Conservation (phyloP, 2,329 filamentous ascomycete species). For the Cercospora sp. region DNA sequence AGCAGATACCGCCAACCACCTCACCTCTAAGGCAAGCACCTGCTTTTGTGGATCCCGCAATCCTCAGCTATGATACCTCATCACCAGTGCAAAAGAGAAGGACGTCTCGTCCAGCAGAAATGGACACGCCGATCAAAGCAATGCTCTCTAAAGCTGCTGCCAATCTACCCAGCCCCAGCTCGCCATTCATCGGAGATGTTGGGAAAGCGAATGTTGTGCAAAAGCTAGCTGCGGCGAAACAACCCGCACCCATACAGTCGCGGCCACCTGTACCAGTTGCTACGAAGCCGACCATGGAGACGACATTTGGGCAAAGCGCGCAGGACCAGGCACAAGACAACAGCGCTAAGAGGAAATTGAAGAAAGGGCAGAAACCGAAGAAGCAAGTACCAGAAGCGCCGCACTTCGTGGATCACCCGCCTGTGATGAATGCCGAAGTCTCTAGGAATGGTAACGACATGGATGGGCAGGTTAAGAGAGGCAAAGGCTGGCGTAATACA, state of each 20-base stretch:
- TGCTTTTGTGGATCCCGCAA: constrained; percentile 76
- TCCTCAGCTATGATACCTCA: constrained; percentile 63
- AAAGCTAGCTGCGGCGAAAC: constrained; percentile 25
- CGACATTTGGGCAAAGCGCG: background rate
- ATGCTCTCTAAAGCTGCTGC: constrained; percentile 39
- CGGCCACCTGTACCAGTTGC: constrained; percentile 13
- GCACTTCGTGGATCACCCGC: constrained; percentile 31
- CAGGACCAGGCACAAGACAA: constrained; percentile 29
- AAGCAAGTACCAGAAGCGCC: constrained; percentile 30
- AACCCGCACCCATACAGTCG: constrained; percentile 3
- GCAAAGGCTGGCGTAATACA: constrained; percentile 68
- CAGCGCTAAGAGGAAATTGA: constrained; percentile 47
- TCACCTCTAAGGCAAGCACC: constrained; percentile 40
- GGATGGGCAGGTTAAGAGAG: constrained; percentile 46
- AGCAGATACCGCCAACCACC: constrained; percentile 27
- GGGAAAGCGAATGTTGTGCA: constrained; percentile 30
- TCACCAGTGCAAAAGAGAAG: constrained; percentile 33
- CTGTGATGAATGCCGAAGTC: constrained; percentile 39
- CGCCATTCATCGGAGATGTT: constrained; percentile 41
- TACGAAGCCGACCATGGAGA: constrained; percentile 15
- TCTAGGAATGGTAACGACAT: constrained; percentile 42
- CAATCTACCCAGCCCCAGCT: constrained; percentile 39
- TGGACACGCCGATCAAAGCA: constrained; percentile 48
- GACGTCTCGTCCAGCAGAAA: constrained; percentile 27
- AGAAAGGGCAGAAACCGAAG: constrained; percentile 47